Evolutionary conservation across 345 rosid genomes (phyloP).

Genomic region (Aegle marmelos): DNA sequence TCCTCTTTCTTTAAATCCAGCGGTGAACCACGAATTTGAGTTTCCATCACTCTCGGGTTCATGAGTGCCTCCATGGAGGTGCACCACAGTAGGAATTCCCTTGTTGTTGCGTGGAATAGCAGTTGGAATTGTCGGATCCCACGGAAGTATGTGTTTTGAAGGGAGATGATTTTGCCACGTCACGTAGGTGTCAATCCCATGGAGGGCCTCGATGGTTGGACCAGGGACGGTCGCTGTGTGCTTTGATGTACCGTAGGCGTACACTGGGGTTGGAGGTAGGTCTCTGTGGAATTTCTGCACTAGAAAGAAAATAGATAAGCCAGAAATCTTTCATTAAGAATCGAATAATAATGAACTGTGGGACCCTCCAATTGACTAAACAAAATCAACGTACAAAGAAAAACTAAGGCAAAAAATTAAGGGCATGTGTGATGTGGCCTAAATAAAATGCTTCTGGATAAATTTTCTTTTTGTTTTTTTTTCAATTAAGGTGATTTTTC

Average conservation of each 20-base stretch:
- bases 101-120: slow-evolving; percentile 40
- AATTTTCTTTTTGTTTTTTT: no score
- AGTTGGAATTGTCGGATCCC: slow-evolving; percentile 85
- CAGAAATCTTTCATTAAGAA: no score
- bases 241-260: slow-evolving; percentile 67
- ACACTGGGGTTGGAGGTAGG: slow-evolving; percentile 77
- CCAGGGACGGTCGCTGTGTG: slow-evolving; percentile 73
- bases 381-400: no score
- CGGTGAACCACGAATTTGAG: slow-evolving; percentile 78
- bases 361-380: background rate
- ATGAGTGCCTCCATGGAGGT: slow-evolving; percentile 80
- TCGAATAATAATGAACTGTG: background rate
- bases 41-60: slow-evolving; percentile 83
- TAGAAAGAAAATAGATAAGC: background rate
- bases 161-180: slow-evolving; percentile 92
- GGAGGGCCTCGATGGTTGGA: slow-evolving; percentile 85
- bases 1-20: slow-evolving; percentile 54
- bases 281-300: slow-evolving; percentile 87
- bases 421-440: background rate
- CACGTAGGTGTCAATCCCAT: slow-evolving; percentile 54
- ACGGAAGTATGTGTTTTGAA: slow-evolving; percentile 72
- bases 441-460: background rate
- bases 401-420: background rate
- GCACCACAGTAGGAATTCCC: slow-evolving; percentile 92
- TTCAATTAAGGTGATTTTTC: background rate